A percentile compares a stretch with the other conserved stretches of the same genome.
Conservation (phyloP, 208 protist species). For the Leishmania tarentolae region DNA sequence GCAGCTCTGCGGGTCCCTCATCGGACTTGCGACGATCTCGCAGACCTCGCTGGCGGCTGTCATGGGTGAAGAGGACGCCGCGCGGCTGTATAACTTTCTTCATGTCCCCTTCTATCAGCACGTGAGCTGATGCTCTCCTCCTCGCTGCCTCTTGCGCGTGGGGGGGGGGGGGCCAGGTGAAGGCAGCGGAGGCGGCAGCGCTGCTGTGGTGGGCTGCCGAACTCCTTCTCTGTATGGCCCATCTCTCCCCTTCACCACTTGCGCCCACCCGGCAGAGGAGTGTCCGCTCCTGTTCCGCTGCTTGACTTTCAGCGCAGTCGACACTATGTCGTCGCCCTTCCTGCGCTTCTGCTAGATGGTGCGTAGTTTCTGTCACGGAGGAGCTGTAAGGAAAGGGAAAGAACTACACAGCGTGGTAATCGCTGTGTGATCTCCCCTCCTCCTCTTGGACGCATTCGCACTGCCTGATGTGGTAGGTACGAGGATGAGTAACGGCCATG, state of each 20-base stretch:
- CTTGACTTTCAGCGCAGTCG: not conserved
- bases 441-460: not conserved
- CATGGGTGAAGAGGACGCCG: slow-evolving; percentile 56
- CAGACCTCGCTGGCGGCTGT: slow-evolving; percentile 45
- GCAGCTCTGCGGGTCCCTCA: slow-evolving; percentile 73
- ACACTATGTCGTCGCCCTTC: not conserved
- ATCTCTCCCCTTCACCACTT: not conserved
- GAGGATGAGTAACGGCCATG: not conserved
- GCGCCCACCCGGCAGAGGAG: not conserved
- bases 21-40: slow-evolving; percentile 72
- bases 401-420: not conserved
- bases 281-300: not conserved
- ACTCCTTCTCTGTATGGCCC: not conserved
- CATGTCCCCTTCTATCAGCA: slow-evolving; percentile 49
- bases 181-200: not conserved
- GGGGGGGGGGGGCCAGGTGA: not conserved
- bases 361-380: not conserved
- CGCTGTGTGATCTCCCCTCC: not conserved
- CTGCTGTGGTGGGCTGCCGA: not conserved
- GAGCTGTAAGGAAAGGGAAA: not conserved
- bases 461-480: not conserved
- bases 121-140: slow-evolving; percentile 10
- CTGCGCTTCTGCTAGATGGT: slow-evolving; percentile 1
- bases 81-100: slow-evolving; percentile 63
- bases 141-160: not conserved